Evolutionary conservation across 1,284 basidiomycete species (phyloP), one percentile per base, ranked within the genome.

Genomic region (Sporisorium sorghi): DNA sequence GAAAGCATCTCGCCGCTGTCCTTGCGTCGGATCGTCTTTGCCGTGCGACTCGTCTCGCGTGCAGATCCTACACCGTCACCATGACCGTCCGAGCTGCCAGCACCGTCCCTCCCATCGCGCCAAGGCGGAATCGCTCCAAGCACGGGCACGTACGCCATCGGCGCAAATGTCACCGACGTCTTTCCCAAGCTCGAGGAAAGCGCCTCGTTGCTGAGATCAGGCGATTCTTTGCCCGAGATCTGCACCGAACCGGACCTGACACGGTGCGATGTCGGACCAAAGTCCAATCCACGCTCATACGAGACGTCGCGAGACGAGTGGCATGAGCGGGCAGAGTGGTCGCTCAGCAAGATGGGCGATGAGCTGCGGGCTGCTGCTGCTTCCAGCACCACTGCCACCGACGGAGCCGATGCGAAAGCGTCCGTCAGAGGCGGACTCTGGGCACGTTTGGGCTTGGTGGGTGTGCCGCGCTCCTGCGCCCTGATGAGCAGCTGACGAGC

Each of bases 1-100:
- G 78, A 79, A 11, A 82, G 72, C 58, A 78, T 82, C 61, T 81
- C 78, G 15, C 74, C 72, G 43, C 76, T 79, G 59, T 79, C 79
- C 43, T 74, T 79, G 17, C 75, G 71, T 1, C 71, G 62, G 21
- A 80, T 54, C 17, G 57, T 61, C 46, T 40, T 50, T 5, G 57
- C 42, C 12, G 50, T 43, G 43, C 51, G 61, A 32, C 35, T 47
- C 19, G 46, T 14, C 32, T 59, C 64, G 30, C 53, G 60, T 2
- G 37, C 26, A 19, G 33, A 23, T 32, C 48, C 50, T 7, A 63
- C 39, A 17, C 17, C 42, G 19, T 63, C 58, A 28, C 58, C 43
- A 23, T 57, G 56, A 6, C 60, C 37, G 19, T 62, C 63, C 12
- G 42, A 42, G 44, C 62, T 60, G 12, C 54, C 58, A 21, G 54